Evolutionary conservation across 2,329 filamentous ascomycete species (phyloP).

Genomic region (Cadophora luteo-olivacea): DNA sequence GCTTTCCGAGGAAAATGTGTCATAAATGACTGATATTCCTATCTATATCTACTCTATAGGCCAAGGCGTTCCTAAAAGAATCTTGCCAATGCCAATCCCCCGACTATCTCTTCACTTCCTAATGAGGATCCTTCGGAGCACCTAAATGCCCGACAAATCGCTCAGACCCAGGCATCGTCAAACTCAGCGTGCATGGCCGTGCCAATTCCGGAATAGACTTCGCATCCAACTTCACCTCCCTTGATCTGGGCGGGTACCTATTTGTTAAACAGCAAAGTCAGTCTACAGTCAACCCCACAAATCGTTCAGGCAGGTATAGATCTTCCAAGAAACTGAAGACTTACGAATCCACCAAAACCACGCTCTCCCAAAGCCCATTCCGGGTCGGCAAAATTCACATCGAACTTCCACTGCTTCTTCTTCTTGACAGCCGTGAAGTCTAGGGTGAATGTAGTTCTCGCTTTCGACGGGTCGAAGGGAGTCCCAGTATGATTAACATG

Average conservation of each 20-base stretch:
- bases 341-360: background rate
- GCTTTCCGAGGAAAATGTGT: too few species aligned
- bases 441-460: background rate
- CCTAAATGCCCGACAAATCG: too few species aligned
- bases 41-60: too few species aligned
- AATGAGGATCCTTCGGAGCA: too few species aligned
- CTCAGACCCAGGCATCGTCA: background rate
- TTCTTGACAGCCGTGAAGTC: background rate
- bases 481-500: constrained; percentile 3
- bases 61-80: too few species aligned
- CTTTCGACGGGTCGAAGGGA: constrained; percentile 7
- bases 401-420: constrained; percentile 11
- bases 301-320: too few species aligned
- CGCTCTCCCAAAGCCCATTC: background rate
- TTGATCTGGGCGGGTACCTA: background rate
- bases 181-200: constrained; percentile 15
- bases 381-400: background rate
- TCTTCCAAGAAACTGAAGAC: too few species aligned
- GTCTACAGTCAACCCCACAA: too few species aligned
- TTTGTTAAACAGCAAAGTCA: too few species aligned
- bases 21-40: too few species aligned
- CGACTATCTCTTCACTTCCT: too few species aligned
- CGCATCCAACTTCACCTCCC: constrained; percentile 4
- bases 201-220: background rate
- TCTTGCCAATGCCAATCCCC: too few species aligned